Conservation (phyloP, 192 early-diverging fungal genomes). For the Geranomyces variabilis region DNA sequence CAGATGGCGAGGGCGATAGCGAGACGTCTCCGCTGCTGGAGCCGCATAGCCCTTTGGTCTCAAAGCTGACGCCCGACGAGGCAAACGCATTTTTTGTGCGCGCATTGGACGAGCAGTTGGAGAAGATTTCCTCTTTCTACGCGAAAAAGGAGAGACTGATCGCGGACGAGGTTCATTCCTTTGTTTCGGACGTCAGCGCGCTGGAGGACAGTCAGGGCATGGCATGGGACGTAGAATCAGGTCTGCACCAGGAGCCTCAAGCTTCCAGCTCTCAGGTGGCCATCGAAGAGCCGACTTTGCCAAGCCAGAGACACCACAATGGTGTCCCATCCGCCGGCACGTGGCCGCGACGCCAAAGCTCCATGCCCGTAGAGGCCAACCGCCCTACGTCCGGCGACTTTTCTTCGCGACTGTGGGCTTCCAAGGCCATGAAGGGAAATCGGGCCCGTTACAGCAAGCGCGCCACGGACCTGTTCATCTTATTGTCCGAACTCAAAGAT, state of each 20-base stretch:
- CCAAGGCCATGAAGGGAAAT: conserved; percentile 29
- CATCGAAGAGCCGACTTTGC: conserved; percentile 2
- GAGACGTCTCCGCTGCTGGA: conserved; percentile 36
- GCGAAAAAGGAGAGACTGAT: conserved; percentile 80
- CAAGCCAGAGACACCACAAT: not conserved
- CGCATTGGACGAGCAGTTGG: conserved; percentile 81
- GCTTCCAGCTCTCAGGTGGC: not conserved
- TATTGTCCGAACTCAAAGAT: conserved; percentile 82
- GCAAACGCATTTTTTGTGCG: conserved; percentile 60
- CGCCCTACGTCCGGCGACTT: conserved; percentile 23
- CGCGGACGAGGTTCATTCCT: conserved; percentile 63
- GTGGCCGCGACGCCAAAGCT: conserved; percentile 29
- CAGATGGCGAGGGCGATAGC: conserved; percentile 8
- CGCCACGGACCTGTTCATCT: conserved; percentile 78
- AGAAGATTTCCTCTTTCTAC: conserved; percentile 85
- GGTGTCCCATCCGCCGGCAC: not conserved
- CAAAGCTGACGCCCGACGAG: conserved; percentile 26
- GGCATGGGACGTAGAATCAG: not conserved
- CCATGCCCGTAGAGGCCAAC: not conserved
- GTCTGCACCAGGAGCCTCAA: not conserved
- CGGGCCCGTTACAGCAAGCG: conserved; percentile 49
- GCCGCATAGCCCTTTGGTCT: conserved; percentile 20
- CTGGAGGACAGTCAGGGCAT: conserved; percentile 30
- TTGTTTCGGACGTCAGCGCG: conserved; percentile 58
- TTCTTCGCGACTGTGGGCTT: conserved; percentile 41